Evolutionary conservation across 2,329 filamentous ascomycete species (phyloP).

Genomic region (Pseudogymnoascus sp.): DNA sequence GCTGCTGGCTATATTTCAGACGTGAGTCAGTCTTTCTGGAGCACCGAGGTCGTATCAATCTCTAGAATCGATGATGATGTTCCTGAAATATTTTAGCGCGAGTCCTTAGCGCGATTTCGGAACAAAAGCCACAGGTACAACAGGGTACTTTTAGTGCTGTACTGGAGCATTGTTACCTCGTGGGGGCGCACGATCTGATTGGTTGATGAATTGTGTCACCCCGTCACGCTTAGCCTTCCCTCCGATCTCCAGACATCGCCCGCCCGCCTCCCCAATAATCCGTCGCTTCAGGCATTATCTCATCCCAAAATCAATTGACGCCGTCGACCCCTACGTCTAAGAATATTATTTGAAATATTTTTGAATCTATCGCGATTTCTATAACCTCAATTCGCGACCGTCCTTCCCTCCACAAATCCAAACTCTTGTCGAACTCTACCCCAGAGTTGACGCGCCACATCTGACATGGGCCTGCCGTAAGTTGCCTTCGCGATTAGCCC

Average conservation of each 20-base stretch:
- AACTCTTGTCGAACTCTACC: background rate
- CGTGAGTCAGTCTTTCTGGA: background rate
- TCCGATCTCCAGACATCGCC: constrained; percentile 1
- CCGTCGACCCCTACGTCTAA: background rate
- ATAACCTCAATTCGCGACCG: background rate
- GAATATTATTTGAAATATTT: background rate
- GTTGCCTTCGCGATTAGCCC: constrained; percentile 5
- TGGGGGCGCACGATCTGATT: constrained; percentile 1
- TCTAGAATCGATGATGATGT: background rate
- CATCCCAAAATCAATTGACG: background rate
- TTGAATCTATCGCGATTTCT: background rate
- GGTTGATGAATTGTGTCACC: background rate
- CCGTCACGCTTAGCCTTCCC: background rate
- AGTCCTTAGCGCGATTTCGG: background rate
- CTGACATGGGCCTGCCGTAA: constrained; percentile 3
- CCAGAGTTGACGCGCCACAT: constrained; percentile 5
- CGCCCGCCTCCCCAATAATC: constrained; percentile 5
- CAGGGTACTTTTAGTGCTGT: background rate
- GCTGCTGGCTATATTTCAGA: background rate
- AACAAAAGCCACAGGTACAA: constrained; percentile 1
- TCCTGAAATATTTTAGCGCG: constrained; percentile 2
- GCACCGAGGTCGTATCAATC: constrained; percentile 4
- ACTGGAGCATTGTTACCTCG: background rate
- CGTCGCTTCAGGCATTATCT: background rate
- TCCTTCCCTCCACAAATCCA: background rate